A percentile compares a stretch with the other conserved stretches of the same genome.
Conservation (phyloP, 2,329 filamentous ascomycete genomes). For the Xenoacremonium recifei region DNA sequence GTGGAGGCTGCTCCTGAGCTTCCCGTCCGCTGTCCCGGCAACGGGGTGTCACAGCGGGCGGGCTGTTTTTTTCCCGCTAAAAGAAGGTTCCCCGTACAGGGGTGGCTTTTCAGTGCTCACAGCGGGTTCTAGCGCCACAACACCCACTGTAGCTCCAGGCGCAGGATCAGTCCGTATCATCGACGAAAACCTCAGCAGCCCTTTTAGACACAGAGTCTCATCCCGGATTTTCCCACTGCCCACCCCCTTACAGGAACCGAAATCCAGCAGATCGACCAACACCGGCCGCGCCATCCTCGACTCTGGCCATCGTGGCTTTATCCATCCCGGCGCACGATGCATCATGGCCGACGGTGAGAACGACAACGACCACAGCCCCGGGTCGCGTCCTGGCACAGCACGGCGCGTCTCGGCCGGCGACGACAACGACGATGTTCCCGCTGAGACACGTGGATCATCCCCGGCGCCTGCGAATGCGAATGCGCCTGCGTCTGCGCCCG, state of each 20-base stretch:
- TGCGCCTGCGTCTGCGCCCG: conserved; percentile 2
- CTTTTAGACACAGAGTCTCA: too few relatives aligned
- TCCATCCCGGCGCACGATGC: conserved; percentile 24
- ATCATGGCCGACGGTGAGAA: conserved; percentile 37
- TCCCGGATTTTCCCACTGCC: background rate
- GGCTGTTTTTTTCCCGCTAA: conserved; percentile 1
- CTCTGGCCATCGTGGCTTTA: conserved; percentile 4
- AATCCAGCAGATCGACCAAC: too few relatives aligned
- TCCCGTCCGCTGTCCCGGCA: background rate
- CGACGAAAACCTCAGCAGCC: background rate
- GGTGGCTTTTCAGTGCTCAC: background rate
- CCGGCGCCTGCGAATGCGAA: too few relatives aligned
- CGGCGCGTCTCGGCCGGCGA: conserved; percentile 22
- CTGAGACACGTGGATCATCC: too few relatives aligned
- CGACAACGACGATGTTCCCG: conserved; percentile 9
- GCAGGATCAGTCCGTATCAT: background rate
- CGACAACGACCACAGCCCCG: conserved; percentile 18
- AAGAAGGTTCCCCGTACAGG: too few relatives aligned
- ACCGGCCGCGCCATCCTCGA: background rate
- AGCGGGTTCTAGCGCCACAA: background rate
- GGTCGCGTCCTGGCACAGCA: conserved; percentile 23
- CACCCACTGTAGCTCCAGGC: background rate
- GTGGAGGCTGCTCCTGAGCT: too few relatives aligned
- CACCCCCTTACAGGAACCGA: too few relatives aligned
- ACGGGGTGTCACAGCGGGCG: too few relatives aligned